A percentile compares a stretch with the other conserved stretches of the same genome.
Evolutionary conservation across 805 yeast species (phyloP).

Genomic region (Zygosaccharomyces bailii): DNA sequence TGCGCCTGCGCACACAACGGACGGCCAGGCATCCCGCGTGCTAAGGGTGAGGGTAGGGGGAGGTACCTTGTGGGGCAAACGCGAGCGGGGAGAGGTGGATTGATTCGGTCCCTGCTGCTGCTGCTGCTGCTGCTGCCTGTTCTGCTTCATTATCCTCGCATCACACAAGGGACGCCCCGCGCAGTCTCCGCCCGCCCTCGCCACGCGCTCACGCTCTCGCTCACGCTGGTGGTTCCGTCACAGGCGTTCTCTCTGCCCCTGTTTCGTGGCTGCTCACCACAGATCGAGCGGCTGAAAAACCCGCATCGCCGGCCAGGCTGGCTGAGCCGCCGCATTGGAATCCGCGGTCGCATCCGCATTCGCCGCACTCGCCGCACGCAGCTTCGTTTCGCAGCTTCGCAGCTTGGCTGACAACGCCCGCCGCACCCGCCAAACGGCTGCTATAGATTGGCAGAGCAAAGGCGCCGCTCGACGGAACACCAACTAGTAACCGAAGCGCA

Average conservation of each 20-base stretch:
- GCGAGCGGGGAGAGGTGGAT: not conserved
- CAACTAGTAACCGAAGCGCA: not conserved
- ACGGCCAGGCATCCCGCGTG: too few species aligned
- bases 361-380: too few species aligned
- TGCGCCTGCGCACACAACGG: too few species aligned
- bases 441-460: not conserved
- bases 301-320: slow-evolving; percentile 1
- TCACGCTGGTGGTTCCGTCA: not conserved
- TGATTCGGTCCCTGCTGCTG: not conserved
- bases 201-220: not conserved
- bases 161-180: not conserved
- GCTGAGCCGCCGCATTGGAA: not conserved
- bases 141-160: not conserved
- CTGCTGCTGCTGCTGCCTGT: not conserved
- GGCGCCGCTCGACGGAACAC: not conserved
- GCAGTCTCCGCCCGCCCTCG: not conserved
- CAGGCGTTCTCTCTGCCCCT: not conserved
- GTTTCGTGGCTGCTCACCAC: not conserved
- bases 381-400: too few species aligned
- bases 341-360: not conserved
- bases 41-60: not conserved
- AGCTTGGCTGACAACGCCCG: too few species aligned
- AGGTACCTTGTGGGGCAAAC: not conserved
- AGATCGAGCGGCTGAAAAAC: not conserved
- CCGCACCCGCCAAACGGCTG: slow-evolving; percentile 1